phyloP scores from a whole-genome alignment of 2,329 filamentous ascomycete species.

The Penicillium crustosum region DNA sequence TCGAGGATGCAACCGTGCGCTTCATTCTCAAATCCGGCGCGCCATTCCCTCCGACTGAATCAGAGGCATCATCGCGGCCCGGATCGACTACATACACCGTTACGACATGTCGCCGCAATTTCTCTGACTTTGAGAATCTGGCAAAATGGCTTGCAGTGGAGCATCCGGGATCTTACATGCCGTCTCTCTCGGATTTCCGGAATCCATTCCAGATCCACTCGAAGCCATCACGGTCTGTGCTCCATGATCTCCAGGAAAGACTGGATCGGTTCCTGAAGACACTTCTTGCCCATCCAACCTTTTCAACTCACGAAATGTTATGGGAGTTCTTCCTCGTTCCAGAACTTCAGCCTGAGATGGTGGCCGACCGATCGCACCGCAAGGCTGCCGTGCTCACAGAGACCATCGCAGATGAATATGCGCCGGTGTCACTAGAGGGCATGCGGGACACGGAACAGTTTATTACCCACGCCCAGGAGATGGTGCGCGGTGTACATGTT shows the following conservation, averaged over 20 bases:
- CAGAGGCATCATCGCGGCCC: conserved; percentile 38
- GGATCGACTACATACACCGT: conserved; percentile 76
- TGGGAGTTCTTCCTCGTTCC: conserved; percentile 99
- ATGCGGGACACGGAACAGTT: conserved; percentile 90
- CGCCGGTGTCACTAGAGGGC: conserved; percentile 69
- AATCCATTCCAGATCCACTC: conserved; percentile 93
- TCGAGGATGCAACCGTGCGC: conserved; percentile 91
- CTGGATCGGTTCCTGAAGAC: conserved; percentile 87
- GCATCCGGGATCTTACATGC: conserved; percentile 94
- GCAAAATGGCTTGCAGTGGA: conserved; percentile 80
- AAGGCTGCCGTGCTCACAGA: conserved; percentile 83
- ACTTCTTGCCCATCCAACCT: conserved; percentile 83
- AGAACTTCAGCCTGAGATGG: conserved; percentile 85
- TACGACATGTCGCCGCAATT: conserved; percentile 85
- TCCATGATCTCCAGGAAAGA: conserved; percentile 82
- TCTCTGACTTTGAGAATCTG: conserved; percentile 88
- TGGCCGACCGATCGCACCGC: conserved; percentile 80
- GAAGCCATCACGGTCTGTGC: conserved; percentile 79
- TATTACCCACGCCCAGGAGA: conserved; percentile 84
- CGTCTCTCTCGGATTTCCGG: conserved; percentile 71
- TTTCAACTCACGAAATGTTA: conserved; percentile 92
- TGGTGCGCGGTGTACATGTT: conserved; percentile 79
- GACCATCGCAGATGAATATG: conserved; percentile 83
- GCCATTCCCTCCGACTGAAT: conserved; percentile 52
- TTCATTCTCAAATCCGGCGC: conserved; percentile 93